Percentiles rank a stretch among this genome's conserved stretches.
Evolutionary conservation across 108 stramenopile genomes (phyloP).

Genomic region (Bacterosira constricta): DNA sequence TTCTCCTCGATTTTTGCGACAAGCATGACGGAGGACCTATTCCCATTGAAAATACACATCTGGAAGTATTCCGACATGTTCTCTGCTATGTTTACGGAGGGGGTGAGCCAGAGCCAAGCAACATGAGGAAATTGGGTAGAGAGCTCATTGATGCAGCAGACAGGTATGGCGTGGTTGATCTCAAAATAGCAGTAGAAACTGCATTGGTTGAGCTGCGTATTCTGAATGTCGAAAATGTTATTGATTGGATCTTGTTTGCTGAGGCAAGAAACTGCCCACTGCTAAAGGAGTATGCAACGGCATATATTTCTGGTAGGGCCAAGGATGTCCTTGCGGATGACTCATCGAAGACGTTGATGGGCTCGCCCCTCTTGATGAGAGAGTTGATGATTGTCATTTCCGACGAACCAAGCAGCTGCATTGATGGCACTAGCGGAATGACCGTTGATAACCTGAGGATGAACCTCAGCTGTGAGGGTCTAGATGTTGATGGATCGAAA

Average conservation of each 20-base stretch:
- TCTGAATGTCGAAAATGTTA: not conserved
- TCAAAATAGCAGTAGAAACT: slow-evolving; percentile 20
- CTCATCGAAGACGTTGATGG: not conserved
- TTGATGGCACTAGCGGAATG: not conserved
- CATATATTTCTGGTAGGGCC: not conserved
- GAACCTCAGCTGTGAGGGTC: not conserved
- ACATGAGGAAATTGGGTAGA: not conserved
- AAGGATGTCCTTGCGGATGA: slow-evolving; percentile 8
- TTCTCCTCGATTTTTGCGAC: not conserved
- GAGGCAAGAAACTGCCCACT: slow-evolving; percentile 8
- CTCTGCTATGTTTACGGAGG: slow-evolving; percentile 15
- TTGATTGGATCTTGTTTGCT: slow-evolving; percentile 3
- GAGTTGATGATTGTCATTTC: slow-evolving; percentile 3
- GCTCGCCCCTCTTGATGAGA: not conserved
- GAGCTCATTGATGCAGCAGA: slow-evolving; percentile 10
- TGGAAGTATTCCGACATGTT: not conserved
- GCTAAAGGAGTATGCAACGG: slow-evolving; percentile 15
- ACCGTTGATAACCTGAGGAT: slow-evolving; percentile 7
- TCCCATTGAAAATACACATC: not conserved
- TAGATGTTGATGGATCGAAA: slow-evolving; percentile 16
- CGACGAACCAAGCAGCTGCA: not conserved
- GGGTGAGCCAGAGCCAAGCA: not conserved
- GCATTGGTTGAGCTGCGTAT: slow-evolving; percentile 1
- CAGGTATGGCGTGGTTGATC: not conserved
- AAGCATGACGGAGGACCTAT: not conserved